A percentile compares a stretch with the other conserved stretches of the same genome.
Evolutionary conservation across 83 land plant species (phyloP).

Genomic region (Diphasiastrum complanatum): DNA sequence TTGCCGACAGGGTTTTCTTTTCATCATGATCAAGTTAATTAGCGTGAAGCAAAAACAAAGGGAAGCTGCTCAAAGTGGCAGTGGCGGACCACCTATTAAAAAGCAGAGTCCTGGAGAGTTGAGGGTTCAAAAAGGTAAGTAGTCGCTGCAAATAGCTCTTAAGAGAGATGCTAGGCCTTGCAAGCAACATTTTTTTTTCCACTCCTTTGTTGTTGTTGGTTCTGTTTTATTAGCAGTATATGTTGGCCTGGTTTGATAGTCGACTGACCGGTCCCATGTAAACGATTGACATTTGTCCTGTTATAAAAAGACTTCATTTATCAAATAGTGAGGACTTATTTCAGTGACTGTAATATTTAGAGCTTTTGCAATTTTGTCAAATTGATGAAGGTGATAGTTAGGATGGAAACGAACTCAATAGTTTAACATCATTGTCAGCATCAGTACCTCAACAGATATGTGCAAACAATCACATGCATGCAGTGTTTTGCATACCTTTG

Average conservation of each 20-base stretch:
- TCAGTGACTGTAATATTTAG: too few species aligned
- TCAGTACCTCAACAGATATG: background rate
- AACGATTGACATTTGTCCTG: too few species aligned
- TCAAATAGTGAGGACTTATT: too few species aligned
- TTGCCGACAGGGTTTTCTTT: too few species aligned
- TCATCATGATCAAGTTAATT: conserved; percentile 34
- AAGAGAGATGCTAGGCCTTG: background rate
- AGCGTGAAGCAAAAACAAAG: conserved; percentile 31
- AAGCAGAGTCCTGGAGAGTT: conserved; percentile 39
- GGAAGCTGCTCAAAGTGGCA: conserved; percentile 37
- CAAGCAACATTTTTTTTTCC: too few species aligned
- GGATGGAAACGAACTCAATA: too few species aligned
- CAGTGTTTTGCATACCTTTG: background rate
- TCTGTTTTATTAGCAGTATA: background rate
- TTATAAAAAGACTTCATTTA: too few species aligned
- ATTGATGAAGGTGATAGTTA: too few species aligned
- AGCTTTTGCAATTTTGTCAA: too few species aligned
- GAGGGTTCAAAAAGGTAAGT: conserved; percentile 33
- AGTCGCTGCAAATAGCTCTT: background rate
- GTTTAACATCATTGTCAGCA: too few species aligned
- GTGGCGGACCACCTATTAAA: conserved; percentile 21
- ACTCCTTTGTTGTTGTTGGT: too few species aligned
- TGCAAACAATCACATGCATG: background rate
- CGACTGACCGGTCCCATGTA: background rate
- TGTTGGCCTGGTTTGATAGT: background rate